phyloP scores from a whole-genome alignment of 2,329 filamentous ascomycete species.

The Cladophialophora immunda region DNA sequence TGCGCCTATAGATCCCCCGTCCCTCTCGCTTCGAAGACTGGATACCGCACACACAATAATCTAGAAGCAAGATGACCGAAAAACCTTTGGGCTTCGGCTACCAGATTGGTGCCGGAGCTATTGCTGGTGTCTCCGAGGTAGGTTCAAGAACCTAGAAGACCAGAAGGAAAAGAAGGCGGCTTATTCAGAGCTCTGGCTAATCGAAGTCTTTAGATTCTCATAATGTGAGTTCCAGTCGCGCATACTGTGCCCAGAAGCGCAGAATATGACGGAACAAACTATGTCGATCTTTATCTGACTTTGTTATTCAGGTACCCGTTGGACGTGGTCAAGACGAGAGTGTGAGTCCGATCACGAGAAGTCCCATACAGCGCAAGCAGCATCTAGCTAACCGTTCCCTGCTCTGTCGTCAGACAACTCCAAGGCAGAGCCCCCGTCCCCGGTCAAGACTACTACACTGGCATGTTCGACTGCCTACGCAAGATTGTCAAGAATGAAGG shows the following conservation, averaged over 20 bases:
- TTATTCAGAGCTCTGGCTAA: conserved; percentile 10
- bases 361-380: not conserved
- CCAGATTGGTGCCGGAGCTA: conserved; percentile 94
- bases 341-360: conserved; percentile 66
- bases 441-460: conserved; percentile 87
- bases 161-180: not conserved
- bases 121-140: conserved; percentile 97
- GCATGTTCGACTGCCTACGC: conserved; percentile 97
- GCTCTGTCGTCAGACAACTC: conserved; percentile 71
- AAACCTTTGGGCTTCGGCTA: conserved; percentile 90
- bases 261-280: not conserved
- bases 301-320: conserved; percentile 81
- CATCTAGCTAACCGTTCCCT: conserved; percentile 6
- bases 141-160: conserved; percentile 47
- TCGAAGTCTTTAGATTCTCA: conserved; percentile 72
- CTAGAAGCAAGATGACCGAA: conserved; percentile 45
- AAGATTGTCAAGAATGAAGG: conserved; percentile 98
- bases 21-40: not conserved
- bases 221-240: conserved; percentile 71
- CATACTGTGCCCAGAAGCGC: not conserved
- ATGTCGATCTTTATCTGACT: not conserved
- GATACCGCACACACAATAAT: conserved; percentile 24
- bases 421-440: conserved; percentile 74
- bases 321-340: conserved; percentile 97
- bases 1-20: not conserved